Evolutionary conservation across 306 rosid species (phyloP).

Genomic region (Rosa multiflora): DNA sequence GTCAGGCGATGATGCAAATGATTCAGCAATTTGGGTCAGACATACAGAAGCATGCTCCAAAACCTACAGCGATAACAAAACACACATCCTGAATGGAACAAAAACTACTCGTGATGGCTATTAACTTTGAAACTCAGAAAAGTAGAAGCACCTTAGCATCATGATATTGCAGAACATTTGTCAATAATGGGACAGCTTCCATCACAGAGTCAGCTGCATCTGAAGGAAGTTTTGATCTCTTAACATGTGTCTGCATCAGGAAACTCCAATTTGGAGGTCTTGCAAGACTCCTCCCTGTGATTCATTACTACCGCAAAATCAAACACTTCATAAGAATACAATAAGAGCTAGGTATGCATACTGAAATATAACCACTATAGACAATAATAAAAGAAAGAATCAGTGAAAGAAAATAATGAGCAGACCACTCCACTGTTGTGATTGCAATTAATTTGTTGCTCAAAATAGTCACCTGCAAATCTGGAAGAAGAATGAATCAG

Average conservation of each 20-base stretch:
- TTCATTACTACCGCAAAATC: neutral
- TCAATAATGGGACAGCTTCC: slow-evolving; percentile 97
- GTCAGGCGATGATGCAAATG: slow-evolving; percentile 91
- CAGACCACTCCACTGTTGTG: too few species aligned
- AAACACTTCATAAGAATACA: neutral
- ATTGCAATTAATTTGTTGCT: too few species aligned
- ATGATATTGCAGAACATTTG: slow-evolving; percentile 95
- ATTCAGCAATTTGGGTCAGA: slow-evolving; percentile 98
- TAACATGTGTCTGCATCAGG: too few species aligned
- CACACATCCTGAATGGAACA: neutral
- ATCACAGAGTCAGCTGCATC: slow-evolving; percentile 99
- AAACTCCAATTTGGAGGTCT: too few species aligned
- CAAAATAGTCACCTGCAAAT: too few species aligned
- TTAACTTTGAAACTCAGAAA: neutral
- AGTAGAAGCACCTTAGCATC: slow-evolving; percentile 72
- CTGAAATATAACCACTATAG: too few species aligned
- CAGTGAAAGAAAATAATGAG: too few species aligned
- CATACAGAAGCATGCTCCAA: slow-evolving; percentile 99
- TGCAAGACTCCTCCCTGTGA: too few species aligned
- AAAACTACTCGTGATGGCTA: neutral
- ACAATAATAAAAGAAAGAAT: too few species aligned
- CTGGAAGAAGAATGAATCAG: too few species aligned
- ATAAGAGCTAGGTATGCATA: too few species aligned
- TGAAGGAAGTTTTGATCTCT: slow-evolving; percentile 99
- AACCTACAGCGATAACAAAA: slow-evolving; percentile 51